Evolutionary conservation across 1,284 basidiomycete genomes (phyloP), one percentile per base, ranked within the genome.

Genomic region (Lentinula novae-zelandiae): DNA sequence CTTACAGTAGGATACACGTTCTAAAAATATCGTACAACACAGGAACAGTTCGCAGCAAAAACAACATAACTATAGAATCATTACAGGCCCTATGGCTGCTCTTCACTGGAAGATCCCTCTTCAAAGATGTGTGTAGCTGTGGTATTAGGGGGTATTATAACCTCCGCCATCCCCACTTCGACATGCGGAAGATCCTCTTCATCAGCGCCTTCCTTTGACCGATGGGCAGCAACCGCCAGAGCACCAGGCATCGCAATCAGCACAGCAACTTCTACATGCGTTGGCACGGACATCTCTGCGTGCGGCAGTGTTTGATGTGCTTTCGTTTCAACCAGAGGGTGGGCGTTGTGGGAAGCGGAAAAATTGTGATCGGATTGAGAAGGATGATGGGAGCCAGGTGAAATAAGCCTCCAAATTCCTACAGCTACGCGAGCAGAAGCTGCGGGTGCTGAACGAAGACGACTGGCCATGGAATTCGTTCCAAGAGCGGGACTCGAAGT

Each of bases 191-290:
- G 34, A 9, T 58, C 57, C 31, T 58, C 61, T n/a, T 58, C 61
- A 1, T 62, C 61, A 27, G 36, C 61, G 2, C 20, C 42, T 22
- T 17, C 57, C 15, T 50, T 33, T 20, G 61, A 34, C 36, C 44
- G 12, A 49, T 42, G 20, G 10, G 39, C 15, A n/a, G 10, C 44
- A 20, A 17, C 44, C 49, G 15, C 27, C 17, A 34, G 17, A 54
- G 61, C 42, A 54, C 44, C 42, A 40, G 61, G 57, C 61, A 62
- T 58, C n/a, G 61, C 61, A 13, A 62, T 55, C 12, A 62, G n/a
- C 20, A 62, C 50, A 10, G 61, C 57, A 9, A 62, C 56, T 15
- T 46, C 33, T 5, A 60, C 8, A 15, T 36, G 36, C 12, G 53
- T 36, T 8, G 59, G 59, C 3, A 36, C 10, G 9, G 17, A 38